Evolutionary conservation across 805 yeast species (phyloP), one percentile per base, ranked within the genome.

Genomic region (Candida maesae): DNA sequence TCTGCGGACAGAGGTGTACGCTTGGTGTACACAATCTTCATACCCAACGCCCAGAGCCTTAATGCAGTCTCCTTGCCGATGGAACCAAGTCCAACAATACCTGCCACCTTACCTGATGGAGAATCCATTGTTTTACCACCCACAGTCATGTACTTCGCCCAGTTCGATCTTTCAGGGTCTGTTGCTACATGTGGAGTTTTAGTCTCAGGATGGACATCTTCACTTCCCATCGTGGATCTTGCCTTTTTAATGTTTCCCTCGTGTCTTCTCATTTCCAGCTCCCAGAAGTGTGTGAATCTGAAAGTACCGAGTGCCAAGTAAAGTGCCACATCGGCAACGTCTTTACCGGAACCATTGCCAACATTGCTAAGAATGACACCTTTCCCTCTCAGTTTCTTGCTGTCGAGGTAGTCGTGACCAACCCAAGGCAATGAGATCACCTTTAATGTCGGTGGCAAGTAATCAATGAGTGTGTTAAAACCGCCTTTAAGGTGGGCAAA

Each of bases 321-420:
- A 33, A 83, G 62, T 3, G 81, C 91, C 43, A 80, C 63, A 47
- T 85, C 95, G 3, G 90, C 84, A 20, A 85, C 95, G 13, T 84
- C 81, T 30, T 69, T 76, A 1, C 84, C 76, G 0, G 83, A 78
- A 29, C 68, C 64, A 10, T 73, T 64, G 44, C 85, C 74, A 41
- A 79, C 79, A 54, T 85, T 81, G 45, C 84, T 76, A 45, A 85
- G 66, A 7, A 64, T 53, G 20, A 85, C 74, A 12, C 71, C 73
- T 27, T 71, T 66, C 25, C 62, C 65, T 21, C 65, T 59, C 62
- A 81, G 59, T 11, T 56, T 67, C 9, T 48, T 45, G 1, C 70
- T 73, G 49, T 78, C 79, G 41, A 73, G 70, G 31, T 65, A 67
- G 44, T 81, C 84, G 49, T 64, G 67, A 0, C 88, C 88, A 4